A percentile compares a stretch with the other conserved stretches of the same genome.
phyloP scores from a whole-genome alignment of 768 basidiomycete genomes.

The Butyriboletus loyo region DNA sequence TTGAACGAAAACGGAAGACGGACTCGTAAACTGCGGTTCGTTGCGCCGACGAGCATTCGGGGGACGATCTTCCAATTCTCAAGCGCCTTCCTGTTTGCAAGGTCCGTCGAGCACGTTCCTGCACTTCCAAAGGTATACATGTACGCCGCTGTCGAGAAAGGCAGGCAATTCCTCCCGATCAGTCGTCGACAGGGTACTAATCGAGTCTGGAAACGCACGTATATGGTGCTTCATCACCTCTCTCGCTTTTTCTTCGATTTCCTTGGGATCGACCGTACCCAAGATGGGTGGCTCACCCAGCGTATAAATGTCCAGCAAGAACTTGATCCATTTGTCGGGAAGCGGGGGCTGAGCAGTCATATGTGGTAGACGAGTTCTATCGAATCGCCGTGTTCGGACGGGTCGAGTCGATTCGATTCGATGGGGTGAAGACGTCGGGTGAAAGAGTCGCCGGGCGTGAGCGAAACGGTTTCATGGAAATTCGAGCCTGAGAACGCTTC shows the following conservation, averaged over 20 bases:
- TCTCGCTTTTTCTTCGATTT: slow-evolving; percentile 64
- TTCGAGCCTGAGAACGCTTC: no score
- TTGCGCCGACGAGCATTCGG: slow-evolving; percentile 67
- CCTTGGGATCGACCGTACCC: slow-evolving; percentile 59
- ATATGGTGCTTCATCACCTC: slow-evolving; percentile 57
- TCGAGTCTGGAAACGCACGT: slow-evolving; percentile 41
- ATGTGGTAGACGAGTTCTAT: neutral
- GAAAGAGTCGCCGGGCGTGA: no score
- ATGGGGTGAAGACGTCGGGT: neutral
- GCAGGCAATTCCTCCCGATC: neutral
- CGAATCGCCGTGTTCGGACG: no score
- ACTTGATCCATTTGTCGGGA: slow-evolving; percentile 28
- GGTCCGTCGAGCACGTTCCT: slow-evolving; percentile 65
- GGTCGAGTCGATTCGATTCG: no score
- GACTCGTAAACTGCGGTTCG: slow-evolving; percentile 58
- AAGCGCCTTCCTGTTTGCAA: slow-evolving; percentile 61
- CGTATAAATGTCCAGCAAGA: slow-evolving; percentile 20
- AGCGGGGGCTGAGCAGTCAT: slow-evolving; percentile 20
- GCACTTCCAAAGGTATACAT: slow-evolving; percentile 78
- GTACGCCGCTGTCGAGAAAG: slow-evolving; percentile 50
- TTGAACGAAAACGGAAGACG: slow-evolving; percentile 10
- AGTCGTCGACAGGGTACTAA: neutral
- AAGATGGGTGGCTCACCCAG: slow-evolving; percentile 28
- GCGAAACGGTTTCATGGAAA: no score
- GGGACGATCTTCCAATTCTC: slow-evolving; percentile 75